Evolutionary conservation across 805 yeast genomes (phyloP).

Genomic region (Candida quercuum): DNA sequence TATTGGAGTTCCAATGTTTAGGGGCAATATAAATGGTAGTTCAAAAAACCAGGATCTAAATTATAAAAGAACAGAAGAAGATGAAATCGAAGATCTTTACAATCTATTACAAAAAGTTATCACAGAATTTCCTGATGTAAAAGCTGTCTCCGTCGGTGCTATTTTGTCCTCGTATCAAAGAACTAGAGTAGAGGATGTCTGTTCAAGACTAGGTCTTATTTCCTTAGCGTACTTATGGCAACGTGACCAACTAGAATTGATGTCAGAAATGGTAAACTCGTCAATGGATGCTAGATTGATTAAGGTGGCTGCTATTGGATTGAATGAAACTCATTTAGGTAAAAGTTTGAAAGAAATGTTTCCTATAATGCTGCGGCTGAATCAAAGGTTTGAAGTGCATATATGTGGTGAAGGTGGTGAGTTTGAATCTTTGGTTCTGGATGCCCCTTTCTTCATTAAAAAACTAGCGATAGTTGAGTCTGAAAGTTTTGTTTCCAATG

Average conservation of each 20-base stretch:
- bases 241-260: conserved; percentile 69
- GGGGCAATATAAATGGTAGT: conserved; percentile 57
- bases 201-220: conserved; percentile 63
- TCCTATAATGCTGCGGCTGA: conserved; percentile 52
- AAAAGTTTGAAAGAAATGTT: conserved; percentile 55
- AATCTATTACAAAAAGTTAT: conserved; percentile 45
- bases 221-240: conserved; percentile 87
- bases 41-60: conserved; percentile 65
- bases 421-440: conserved; percentile 88
- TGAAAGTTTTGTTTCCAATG: conserved; percentile 29
- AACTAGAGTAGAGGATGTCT: conserved; percentile 88
- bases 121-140: conserved; percentile 57
- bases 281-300: conserved; percentile 73
- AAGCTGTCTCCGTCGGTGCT: conserved; percentile 94
- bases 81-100: conserved; percentile 85
- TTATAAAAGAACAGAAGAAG: conserved; percentile 60
- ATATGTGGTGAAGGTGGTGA: conserved; percentile 99
- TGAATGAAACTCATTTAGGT: conserved; percentile 63
- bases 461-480: conserved; percentile 28
- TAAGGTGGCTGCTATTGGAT: conserved; percentile 92
- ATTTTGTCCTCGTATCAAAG: conserved; percentile 93
- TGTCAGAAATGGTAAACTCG: conserved; percentile 74
- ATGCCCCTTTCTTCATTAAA: conserved; percentile 75
- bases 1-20: conserved; percentile 72
- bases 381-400: conserved; percentile 72